phyloP scores from a whole-genome alignment of 1,139 yeast species.

The Pichia terricola region DNA sequence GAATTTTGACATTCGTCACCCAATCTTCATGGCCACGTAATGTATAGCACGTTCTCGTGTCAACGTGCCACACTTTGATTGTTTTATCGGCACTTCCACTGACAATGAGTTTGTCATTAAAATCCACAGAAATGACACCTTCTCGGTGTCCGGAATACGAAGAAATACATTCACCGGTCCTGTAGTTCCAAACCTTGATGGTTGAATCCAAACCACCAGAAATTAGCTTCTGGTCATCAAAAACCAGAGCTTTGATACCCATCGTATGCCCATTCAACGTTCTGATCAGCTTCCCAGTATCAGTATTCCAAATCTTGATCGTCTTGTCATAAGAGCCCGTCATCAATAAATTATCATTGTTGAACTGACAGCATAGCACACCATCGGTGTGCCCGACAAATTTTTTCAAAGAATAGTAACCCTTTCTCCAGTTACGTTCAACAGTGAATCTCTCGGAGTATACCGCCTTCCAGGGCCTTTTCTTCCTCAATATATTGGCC shows the following conservation, averaged over 20 bases:
- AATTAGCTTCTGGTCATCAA: conserved; percentile 80
- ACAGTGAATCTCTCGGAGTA: conserved; percentile 84
- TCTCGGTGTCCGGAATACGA: conserved; percentile 91
- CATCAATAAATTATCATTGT: conserved; percentile 61
- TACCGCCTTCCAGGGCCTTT: conserved; percentile 92
- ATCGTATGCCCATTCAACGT: conserved; percentile 75
- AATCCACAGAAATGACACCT: conserved; percentile 74
- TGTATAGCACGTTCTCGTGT: conserved; percentile 83
- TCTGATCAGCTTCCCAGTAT: conserved; percentile 66
- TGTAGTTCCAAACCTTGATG: conserved; percentile 91
- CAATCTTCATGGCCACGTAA: conserved; percentile 88
- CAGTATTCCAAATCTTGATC: conserved; percentile 82
- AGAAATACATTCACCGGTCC: conserved; percentile 87
- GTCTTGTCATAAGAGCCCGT: conserved; percentile 90
- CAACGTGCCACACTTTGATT: conserved; percentile 94
- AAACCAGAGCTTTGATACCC: conserved; percentile 75
- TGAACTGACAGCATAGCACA: conserved; percentile 75
- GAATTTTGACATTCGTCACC: conserved; percentile 85
- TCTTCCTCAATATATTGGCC: conserved; percentile 24
- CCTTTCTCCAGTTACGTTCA: conserved; percentile 92
- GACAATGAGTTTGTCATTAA: conserved; percentile 72
- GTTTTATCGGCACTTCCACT: conserved; percentile 91
- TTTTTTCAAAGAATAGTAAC: conserved; percentile 51
- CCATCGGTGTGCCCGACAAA: conserved; percentile 87
- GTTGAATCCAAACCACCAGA: conserved; percentile 90